phyloP scores from a whole-genome alignment of 2,329 filamentous ascomycete species.

The Metarhizium guizhouense region DNA sequence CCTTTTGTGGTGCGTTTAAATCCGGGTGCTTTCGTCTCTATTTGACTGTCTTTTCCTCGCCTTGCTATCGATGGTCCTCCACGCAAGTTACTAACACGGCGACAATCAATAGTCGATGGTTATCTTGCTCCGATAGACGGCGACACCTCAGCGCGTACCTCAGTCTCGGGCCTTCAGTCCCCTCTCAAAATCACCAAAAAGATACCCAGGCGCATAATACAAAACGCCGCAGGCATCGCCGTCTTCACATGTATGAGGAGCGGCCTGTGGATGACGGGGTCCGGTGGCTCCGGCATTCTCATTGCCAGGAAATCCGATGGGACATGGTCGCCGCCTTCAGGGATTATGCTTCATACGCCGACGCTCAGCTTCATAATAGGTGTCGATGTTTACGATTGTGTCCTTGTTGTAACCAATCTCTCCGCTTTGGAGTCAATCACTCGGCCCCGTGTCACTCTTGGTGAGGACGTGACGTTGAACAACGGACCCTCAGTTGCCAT shows the following conservation, averaged over 20 bases:
- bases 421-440: conserved; percentile 79
- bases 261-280: conserved; percentile 84
- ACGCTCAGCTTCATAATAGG: conserved; percentile 84
- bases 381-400: conserved; percentile 92
- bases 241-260: conserved; percentile 96
- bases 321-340: conserved; percentile 84
- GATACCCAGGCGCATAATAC: conserved; percentile 78
- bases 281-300: conserved; percentile 80
- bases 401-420: conserved; percentile 83
- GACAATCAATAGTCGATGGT: conserved; percentile 37
- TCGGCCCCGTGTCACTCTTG: conserved; percentile 67
- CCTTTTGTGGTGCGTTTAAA: conserved; percentile 63
- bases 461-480: conserved; percentile 68
- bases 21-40: too few species aligned
- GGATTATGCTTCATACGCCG: conserved; percentile 82
- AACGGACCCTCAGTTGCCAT: conserved; percentile 61
- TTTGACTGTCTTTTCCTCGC: neutral
- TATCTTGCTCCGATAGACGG: conserved; percentile 38
- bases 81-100: conserved; percentile 3
- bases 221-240: conserved; percentile 80
- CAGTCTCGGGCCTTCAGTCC: conserved; percentile 31
- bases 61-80: neutral
- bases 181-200: conserved; percentile 58
- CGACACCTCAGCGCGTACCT: conserved; percentile 8
- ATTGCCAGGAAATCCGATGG: conserved; percentile 78